Percentiles rank a stretch among this genome's conserved stretches.
Evolutionary conservation across 257 asterid species (phyloP).

Genomic region (Mentha longifolia): DNA sequence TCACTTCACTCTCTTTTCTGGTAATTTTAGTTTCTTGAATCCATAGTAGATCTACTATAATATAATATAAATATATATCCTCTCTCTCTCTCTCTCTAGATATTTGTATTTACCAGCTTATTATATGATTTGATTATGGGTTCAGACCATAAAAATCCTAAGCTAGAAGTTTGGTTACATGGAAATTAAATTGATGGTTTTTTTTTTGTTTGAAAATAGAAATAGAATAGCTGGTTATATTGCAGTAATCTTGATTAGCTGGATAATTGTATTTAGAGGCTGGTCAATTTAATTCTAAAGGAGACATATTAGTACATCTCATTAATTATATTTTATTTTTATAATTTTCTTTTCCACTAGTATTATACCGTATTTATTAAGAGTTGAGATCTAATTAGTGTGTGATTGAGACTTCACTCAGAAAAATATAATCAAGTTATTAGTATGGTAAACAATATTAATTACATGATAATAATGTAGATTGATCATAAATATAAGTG

Average conservation of each 20-base stretch:
- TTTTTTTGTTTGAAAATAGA: neutral
- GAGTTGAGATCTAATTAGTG: too few relatives aligned
- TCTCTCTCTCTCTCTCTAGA: neutral
- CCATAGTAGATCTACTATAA: too few relatives aligned
- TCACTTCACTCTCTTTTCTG: conserved; percentile 45
- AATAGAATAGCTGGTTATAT: too few relatives aligned
- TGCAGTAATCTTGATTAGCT: neutral
- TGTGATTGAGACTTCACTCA: neutral
- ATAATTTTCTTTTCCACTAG: too few relatives aligned
- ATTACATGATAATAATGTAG: too few relatives aligned
- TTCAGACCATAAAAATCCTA: too few relatives aligned
- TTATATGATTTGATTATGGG: neutral
- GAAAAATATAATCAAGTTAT: neutral
- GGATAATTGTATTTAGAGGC: too few relatives aligned
- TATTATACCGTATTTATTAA: too few relatives aligned
- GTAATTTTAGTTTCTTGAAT: conserved; percentile 22
- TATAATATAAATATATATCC: neutral
- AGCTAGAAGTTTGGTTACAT: too few relatives aligned
- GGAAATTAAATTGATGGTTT: neutral
- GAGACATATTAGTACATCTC: neutral
- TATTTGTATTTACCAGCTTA: neutral
- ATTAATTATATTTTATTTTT: too few relatives aligned
- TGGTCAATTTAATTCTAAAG: neutral
- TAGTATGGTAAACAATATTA: too few relatives aligned
- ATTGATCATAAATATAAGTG: too few relatives aligned